Evolutionary conservation across 2,329 filamentous ascomycete species (phyloP).

Genomic region (Trichoderma pleuroti): DNA sequence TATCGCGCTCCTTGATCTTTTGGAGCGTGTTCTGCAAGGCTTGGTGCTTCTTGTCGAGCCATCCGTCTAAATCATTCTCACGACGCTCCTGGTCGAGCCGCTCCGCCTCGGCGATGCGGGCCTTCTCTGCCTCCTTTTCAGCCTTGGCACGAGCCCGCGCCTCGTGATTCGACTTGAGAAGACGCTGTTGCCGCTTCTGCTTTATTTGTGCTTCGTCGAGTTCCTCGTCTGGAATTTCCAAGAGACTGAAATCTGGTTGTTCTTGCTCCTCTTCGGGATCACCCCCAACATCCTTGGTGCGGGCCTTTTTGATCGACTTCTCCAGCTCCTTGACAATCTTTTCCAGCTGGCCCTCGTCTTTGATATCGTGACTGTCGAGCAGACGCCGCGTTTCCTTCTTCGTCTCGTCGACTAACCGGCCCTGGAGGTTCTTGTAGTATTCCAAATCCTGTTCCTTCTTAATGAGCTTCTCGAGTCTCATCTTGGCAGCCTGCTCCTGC

Average conservation of each 20-base stretch:
- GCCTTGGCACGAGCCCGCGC: conserved; percentile 90
- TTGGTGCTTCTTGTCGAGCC: conserved; percentile 78
- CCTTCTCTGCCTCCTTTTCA: conserved; percentile 91
- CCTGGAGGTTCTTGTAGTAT: conserved; percentile 83
- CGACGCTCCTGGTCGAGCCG: conserved; percentile 79
- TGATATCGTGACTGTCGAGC: conserved; percentile 85
- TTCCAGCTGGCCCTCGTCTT: conserved; percentile 84
- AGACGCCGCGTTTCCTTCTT: conserved; percentile 90
- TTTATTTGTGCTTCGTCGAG: conserved; percentile 89
- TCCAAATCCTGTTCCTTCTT: conserved; percentile 94
- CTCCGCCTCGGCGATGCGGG: conserved; percentile 76
- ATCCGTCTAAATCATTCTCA: conserved; percentile 77
- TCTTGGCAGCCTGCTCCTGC: conserved; percentile 95
- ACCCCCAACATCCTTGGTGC: conserved; percentile 89
- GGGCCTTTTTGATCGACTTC: conserved; percentile 80
- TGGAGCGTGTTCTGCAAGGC: conserved; percentile 68
- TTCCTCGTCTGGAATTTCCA: conserved; percentile 87
- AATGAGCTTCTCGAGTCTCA: conserved; percentile 91
- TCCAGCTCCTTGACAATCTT: conserved; percentile 85
- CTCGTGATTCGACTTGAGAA: conserved; percentile 93
- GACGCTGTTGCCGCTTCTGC: conserved; percentile 84
- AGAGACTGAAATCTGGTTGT: conserved; percentile 77
- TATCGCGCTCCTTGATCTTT: conserved; percentile 89
- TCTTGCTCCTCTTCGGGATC: conserved; percentile 77
- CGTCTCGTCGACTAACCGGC: conserved; percentile 66